Evolutionary conservation across 2,329 filamentous ascomycete species (phyloP), one percentile per base, ranked within the genome.

Genomic region (Cyphellophora attinorum): DNA sequence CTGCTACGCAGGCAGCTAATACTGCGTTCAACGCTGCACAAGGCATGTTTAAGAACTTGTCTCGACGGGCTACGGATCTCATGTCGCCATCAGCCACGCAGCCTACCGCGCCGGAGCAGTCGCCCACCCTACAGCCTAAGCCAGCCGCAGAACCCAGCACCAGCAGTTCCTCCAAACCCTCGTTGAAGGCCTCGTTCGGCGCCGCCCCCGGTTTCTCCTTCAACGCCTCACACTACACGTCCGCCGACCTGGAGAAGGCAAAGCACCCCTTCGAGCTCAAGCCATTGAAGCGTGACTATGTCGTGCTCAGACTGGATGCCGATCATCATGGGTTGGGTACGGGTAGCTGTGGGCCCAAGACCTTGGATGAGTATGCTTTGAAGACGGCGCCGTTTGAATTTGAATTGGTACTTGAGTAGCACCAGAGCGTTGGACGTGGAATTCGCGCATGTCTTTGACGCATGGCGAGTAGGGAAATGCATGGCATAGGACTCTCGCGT

Each of bases 191-290:
- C 15, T 23, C 16, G 6, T 27, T 21, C 40, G 40, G 33, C 36
- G 37, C 29, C 38, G 38, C 28, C 19, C 35, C 13, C 38, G 40
- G 50, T 19, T 72, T 72, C 42, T 70, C 61, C 50, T 83, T 80
- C 57, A 63, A 65, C 33, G 72, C 67, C 0, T 66, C 65, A 6
- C 67, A 70, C 40, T 73, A 77, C 48, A 62, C 64, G 12, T 61
- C 65, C 15, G 51, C 56, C 21, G 69, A 65, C 31, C 55, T 83
- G 17, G 68, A 76, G 30, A 61, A 62, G 2, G 76, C 78, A 3
- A 66, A 59, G 28, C 79, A 85, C 52, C 79, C 79, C 1, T 65
- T 72, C 44, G 76, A 84, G 51, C 54, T 85, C 35, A 59, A 59
- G 40, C 11, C 19, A 39, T 19, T 29, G 41, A 12, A 42, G 30